A percentile compares a stretch with the other conserved stretches of the same genome.
phyloP scores from a whole-genome alignment of 257 asterid genomes.

The Fraxinus cuspidata region DNA sequence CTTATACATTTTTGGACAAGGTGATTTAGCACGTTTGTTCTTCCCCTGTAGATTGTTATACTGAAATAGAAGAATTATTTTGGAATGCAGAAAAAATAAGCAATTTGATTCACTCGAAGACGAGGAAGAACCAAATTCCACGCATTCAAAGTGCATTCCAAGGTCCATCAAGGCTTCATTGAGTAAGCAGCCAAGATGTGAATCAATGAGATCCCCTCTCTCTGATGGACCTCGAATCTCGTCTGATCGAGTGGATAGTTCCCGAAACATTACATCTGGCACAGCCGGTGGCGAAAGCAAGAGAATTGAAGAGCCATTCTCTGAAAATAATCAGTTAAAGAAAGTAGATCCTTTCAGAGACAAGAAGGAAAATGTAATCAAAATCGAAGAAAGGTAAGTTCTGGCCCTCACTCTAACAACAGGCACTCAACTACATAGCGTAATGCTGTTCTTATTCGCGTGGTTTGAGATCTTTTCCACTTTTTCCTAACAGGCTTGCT shows the following conservation, averaged over 20 bases:
- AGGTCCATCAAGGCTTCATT: conserved; percentile 72
- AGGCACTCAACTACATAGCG: neutral
- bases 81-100: conserved; percentile 53
- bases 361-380: conserved; percentile 60
- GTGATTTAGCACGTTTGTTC: neutral
- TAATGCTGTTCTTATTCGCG: conserved; percentile 24
- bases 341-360: conserved; percentile 49
- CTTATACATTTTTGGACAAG: neutral
- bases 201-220: conserved; percentile 85
- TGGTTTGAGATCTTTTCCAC: conserved; percentile 34
- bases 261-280: conserved; percentile 54
- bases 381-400: conserved; percentile 91
- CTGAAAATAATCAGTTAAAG: conserved; percentile 36
- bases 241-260: conserved; percentile 62
- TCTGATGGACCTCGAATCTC: conserved; percentile 91
- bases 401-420: conserved; percentile 23
- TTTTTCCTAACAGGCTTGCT: conserved; percentile 74
- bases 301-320: conserved; percentile 62
- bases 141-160: conserved; percentile 78
- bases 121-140: conserved; percentile 48
- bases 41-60: neutral
- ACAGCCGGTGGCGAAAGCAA: conserved; percentile 74
- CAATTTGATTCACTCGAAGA: conserved; percentile 58
- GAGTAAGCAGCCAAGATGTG: conserved; percentile 78
- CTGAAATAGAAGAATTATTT: conserved; percentile 16